These are phyloP conservation scores for Nothopassalora personata DNA, from an alignment of 2,329 filamentous ascomycete species.

Conservation along the genomic window DNA sequence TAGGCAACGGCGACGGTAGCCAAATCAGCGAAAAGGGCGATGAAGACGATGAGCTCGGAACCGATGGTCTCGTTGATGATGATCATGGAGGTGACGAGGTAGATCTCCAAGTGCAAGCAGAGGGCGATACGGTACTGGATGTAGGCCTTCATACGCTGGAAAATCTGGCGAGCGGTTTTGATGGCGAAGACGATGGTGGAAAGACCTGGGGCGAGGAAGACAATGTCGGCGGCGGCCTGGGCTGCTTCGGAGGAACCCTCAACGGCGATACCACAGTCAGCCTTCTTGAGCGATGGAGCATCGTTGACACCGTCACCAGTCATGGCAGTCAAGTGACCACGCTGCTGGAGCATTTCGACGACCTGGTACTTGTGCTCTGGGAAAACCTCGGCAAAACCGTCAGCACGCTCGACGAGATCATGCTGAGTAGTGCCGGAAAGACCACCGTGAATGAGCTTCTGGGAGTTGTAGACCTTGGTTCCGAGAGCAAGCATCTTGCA, in stretches of 20 bases:
- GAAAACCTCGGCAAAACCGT: slow-evolving; percentile 70
- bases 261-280: slow-evolving; percentile 68
- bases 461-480: slow-evolving; percentile 76
- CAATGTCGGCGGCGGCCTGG: slow-evolving; percentile 67
- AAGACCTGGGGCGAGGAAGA: slow-evolving; percentile 68
- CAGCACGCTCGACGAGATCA: slow-evolving; percentile 69
- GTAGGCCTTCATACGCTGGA: slow-evolving; percentile 74
- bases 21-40: slow-evolving; percentile 73
- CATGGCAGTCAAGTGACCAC: slow-evolving; percentile 69
- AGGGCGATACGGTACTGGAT: slow-evolving; percentile 73
- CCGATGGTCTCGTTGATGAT: slow-evolving; percentile 73
- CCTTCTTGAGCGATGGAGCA: slow-evolving; percentile 67
- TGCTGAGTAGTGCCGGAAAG: slow-evolving; percentile 67
- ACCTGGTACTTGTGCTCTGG: slow-evolving; percentile 73
- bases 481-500: slow-evolving; percentile 76
- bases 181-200: slow-evolving; percentile 67
- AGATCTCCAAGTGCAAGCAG: slow-evolving; percentile 69
- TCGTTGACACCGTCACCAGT: slow-evolving; percentile 72
- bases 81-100: slow-evolving; percentile 72
- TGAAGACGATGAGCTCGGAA: slow-evolving; percentile 70
- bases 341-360: slow-evolving; percentile 69
- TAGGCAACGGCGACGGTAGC: slow-evolving; percentile 74
- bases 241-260: slow-evolving; percentile 67
- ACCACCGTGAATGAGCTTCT: slow-evolving; percentile 71
- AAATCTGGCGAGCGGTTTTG: slow-evolving; percentile 69